A percentile compares a stretch with the other conserved stretches of the same genome.
These are phyloP conservation scores for Eucalyptus grandis DNA, from an alignment of 345 rosid genomes.

Conservation along the genomic window DNA sequence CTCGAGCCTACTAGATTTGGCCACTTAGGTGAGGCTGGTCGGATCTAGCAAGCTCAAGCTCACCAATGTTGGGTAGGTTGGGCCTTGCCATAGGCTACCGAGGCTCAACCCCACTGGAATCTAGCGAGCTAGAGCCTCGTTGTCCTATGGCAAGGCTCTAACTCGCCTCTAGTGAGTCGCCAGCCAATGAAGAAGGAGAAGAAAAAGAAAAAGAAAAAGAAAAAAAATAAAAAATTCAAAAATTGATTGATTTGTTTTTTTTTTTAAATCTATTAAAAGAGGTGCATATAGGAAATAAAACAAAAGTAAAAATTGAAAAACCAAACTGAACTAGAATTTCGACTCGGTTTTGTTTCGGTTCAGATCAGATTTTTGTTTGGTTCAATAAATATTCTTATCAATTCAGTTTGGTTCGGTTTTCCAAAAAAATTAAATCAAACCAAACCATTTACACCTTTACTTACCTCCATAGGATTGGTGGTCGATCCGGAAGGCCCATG, in stretches of 20 bases:
- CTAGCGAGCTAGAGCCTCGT: rapidly evolving
- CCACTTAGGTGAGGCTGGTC: rapidly evolving
- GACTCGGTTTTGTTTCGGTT: rapidly evolving
- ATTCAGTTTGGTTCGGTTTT: rapidly evolving
- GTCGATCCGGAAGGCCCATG: rapidly evolving
- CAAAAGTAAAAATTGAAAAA: rapidly evolving
- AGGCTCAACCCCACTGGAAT: rapidly evolving
- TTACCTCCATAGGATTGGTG: rapidly evolving
- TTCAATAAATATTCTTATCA: no score
- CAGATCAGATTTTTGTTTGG: rapidly evolving
- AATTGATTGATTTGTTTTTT: no score
- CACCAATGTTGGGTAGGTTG: rapidly evolving
- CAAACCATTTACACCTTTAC: no score
- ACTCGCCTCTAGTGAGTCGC: no score
- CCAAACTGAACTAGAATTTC: rapidly evolving
- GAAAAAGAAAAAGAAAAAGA: no score
- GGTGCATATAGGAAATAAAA: no score
- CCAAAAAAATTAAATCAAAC: rapidly evolving
- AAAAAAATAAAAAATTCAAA: no score
- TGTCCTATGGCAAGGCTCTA: rapidly evolving
- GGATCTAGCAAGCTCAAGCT: rapidly evolving
- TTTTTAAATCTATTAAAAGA: no score
- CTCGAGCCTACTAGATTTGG: rapidly evolving
- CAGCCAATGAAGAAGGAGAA: no score
- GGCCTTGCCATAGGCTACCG: rapidly evolving